phyloP scores from a whole-genome alignment of 345 rosid genomes.

The Brassica juncea region DNA sequence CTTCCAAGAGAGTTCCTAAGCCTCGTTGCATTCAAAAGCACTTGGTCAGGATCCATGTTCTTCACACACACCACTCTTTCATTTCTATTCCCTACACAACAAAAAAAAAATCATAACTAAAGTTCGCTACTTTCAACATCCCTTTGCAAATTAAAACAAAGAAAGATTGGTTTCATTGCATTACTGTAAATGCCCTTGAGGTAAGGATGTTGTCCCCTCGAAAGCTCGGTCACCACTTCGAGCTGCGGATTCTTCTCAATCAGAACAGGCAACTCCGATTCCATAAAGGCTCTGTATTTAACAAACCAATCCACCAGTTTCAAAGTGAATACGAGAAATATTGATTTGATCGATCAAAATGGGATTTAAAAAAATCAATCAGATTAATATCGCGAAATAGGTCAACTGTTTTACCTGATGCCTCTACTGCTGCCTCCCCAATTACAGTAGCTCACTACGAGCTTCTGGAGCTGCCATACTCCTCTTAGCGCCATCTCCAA shows the following conservation, averaged over 20 bases:
- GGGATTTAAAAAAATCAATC: not conserved
- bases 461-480: conserved; percentile 84
- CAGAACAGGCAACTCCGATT: conserved; percentile 63
- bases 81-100: conserved; percentile 63
- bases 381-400: not conserved
- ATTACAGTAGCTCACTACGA: conserved; percentile 76
- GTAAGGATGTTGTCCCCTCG: conserved; percentile 81
- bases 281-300: conserved; percentile 73
- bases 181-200: conserved; percentile 79
- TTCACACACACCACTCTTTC: conserved; percentile 85
- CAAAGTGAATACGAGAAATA: not conserved
- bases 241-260: conserved; percentile 76
- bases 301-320: not conserved
- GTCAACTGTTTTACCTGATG: conserved; percentile 50
- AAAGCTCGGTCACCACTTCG: conserved; percentile 69
- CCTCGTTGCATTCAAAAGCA: conserved; percentile 66
- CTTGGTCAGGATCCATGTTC: conserved; percentile 68
- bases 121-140: conserved; percentile 1
- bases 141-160: not conserved
- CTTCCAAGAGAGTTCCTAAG: conserved; percentile 79
- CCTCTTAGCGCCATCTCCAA: conserved; percentile 76
- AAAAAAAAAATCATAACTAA: not conserved
- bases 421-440: conserved; percentile 99
- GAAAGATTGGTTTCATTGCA: conserved; percentile 26
- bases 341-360: not conserved